These are phyloP conservation scores for Aristolochia fimbriata DNA, from an alignment of 164 flowering plant genomes.

Conservation along the genomic window DNA sequence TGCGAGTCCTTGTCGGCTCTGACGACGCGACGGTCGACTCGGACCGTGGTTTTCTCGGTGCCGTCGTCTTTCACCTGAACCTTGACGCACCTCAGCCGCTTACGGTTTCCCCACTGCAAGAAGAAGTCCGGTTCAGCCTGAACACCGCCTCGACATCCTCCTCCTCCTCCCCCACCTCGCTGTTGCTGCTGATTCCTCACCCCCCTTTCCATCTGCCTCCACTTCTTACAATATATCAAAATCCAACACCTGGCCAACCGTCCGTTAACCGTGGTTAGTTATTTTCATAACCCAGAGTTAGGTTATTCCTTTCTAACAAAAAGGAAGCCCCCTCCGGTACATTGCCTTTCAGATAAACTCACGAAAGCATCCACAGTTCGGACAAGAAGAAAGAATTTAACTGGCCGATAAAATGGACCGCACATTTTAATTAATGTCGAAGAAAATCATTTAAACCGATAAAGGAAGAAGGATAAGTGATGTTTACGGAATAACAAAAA, in stretches of 20 bases:
- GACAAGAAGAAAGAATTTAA: too few species aligned
- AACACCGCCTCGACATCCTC: constrained; percentile 12
- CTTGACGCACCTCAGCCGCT: constrained; percentile 72
- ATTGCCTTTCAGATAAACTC: too few species aligned
- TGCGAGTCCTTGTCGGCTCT: constrained; percentile 31
- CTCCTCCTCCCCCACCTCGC: not conserved
- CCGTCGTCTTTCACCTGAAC: constrained; percentile 37
- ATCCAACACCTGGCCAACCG: constrained; percentile 5
- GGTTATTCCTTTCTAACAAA: not conserved
- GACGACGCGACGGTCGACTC: constrained; percentile 47
- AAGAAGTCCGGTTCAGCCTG: constrained; percentile 37
- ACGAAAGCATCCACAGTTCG: too few species aligned
- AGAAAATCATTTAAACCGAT: too few species aligned
- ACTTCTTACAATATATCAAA: constrained; percentile 2
- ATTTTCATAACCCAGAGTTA: constrained; percentile 1
- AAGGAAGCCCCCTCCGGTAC: not conserved
- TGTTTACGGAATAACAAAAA: too few species aligned
- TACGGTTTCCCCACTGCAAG: constrained; percentile 87
- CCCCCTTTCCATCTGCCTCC: constrained; percentile 28
- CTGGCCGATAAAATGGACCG: too few species aligned
- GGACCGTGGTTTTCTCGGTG: constrained; percentile 29
- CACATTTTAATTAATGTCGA: too few species aligned
- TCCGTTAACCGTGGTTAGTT: constrained; percentile 10
- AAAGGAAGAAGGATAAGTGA: too few species aligned
- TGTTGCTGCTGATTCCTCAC: constrained; percentile 10